phyloP scores from a whole-genome alignment of 2,329 filamentous ascomycete genomes.

The Purpureocillium takamizusanense region DNA sequence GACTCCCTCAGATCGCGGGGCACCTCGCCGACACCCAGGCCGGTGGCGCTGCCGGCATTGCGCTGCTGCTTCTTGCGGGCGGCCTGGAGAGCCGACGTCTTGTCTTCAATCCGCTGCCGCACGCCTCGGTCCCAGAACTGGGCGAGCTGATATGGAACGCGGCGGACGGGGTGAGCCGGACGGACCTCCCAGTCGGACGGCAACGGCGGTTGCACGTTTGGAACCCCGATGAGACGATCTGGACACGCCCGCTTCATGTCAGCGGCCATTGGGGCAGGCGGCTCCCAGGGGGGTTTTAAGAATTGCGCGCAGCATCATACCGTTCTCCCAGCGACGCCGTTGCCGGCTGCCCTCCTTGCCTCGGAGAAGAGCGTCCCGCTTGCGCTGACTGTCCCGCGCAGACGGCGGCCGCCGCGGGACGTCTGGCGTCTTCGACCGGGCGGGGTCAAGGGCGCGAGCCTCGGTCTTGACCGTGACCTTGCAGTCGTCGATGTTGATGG shows the following conservation, averaged over 20 bases:
- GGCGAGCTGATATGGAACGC: conserved; percentile 83
- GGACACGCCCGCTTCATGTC: conserved; percentile 4
- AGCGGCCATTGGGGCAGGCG: conserved; percentile 1
- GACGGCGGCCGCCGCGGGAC: conserved; percentile 36
- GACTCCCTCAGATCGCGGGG: conserved; percentile 73
- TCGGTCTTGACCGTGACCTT: conserved; percentile 4
- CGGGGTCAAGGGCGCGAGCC: conserved; percentile 11
- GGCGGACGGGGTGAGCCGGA: conserved; percentile 69
- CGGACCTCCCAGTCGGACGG: conserved; percentile 75
- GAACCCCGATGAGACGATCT: conserved; percentile 84
- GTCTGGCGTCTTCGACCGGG: conserved; percentile 13
- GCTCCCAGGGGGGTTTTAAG: not conserved
- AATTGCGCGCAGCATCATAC: too few species aligned
- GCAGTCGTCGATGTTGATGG: conserved; percentile 65
- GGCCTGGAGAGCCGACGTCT: conserved; percentile 28
- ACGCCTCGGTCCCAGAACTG: conserved; percentile 65
- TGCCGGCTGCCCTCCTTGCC: conserved; percentile 86
- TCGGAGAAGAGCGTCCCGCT: conserved; percentile 70
- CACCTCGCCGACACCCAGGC: conserved; percentile 46
- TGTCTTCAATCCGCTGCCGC: conserved; percentile 40
- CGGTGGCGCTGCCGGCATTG: conserved; percentile 29
- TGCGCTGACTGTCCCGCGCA: conserved; percentile 43
- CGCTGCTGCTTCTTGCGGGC: conserved; percentile 38
- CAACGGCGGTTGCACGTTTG: conserved; percentile 73
- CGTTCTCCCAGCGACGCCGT: conserved; percentile 89